Conservation (phyloP, 2,329 filamentous ascomycete genomes). For the Bipolaris victoriae region DNA sequence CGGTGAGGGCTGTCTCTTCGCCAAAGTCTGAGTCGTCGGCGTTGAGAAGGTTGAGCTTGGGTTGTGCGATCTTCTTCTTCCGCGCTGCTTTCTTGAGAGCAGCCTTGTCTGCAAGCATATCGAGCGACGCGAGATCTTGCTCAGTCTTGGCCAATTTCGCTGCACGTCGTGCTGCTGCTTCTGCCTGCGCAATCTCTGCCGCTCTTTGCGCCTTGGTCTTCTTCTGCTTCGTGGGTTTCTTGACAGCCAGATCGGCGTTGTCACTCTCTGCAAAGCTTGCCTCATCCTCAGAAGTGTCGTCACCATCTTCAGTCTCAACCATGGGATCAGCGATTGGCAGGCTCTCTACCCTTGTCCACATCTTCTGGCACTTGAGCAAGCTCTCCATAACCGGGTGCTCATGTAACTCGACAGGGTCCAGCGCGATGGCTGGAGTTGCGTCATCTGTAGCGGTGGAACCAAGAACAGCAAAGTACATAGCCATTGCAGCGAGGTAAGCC, state of each 20-base stretch:
- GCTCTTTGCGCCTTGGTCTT: constrained; percentile 58
- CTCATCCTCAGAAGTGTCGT: constrained; percentile 47
- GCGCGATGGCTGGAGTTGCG: constrained; percentile 59
- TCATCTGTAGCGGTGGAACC: constrained; percentile 73
- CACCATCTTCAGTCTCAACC: constrained; percentile 39
- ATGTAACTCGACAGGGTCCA: constrained; percentile 79
- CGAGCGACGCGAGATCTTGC: constrained; percentile 75
- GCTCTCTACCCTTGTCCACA: constrained; percentile 78
- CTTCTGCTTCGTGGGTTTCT: constrained; percentile 49
- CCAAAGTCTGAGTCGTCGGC: constrained; percentile 87
- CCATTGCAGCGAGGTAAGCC: constrained; percentile 83
- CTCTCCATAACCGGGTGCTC: constrained; percentile 92
- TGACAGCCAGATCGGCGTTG: constrained; percentile 36
- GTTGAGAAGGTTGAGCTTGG: constrained; percentile 47
- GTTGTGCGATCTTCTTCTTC: constrained; percentile 39
- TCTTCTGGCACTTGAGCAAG: constrained; percentile 76
- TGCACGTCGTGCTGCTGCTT: constrained; percentile 60
- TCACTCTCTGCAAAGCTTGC: constrained; percentile 39
- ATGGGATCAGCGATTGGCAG: constrained; percentile 61
- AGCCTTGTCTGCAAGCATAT: constrained; percentile 62
- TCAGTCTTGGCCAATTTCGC: constrained; percentile 64
- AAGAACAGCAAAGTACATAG: constrained; percentile 95
- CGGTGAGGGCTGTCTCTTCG: constrained; percentile 81
- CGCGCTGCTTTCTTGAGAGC: constrained; percentile 57
- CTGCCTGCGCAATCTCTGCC: constrained; percentile 60